Evolutionary conservation across 371 early-diverging fungal genomes (phyloP).

Genomic region (Mucor piriformis): DNA sequence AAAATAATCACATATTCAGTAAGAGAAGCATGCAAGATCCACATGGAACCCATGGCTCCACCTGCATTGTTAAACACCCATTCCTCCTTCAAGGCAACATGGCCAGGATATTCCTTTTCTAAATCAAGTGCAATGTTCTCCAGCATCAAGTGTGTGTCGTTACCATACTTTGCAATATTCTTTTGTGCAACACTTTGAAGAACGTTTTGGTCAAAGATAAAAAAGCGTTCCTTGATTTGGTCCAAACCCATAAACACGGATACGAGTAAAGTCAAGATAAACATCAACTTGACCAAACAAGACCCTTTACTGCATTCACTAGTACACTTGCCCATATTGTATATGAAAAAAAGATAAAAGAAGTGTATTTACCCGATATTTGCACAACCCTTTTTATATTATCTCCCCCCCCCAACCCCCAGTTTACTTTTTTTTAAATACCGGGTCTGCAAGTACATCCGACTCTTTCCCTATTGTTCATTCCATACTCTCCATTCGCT

Average conservation of each 20-base stretch:
- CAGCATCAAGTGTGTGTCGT: conserved; percentile 41
- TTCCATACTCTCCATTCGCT: too few relatives aligned
- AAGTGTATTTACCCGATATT: neutral
- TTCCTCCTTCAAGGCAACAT: conserved; percentile 47
- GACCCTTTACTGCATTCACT: neutral
- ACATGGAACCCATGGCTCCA: conserved; percentile 65
- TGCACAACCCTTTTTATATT: too few relatives aligned
- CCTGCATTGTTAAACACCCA: conserved; percentile 63
- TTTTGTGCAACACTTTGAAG: conserved; percentile 47
- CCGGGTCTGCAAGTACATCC: neutral
- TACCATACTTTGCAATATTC: conserved; percentile 44
- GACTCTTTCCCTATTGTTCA: too few relatives aligned
- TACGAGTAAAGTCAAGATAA: conserved; percentile 26
- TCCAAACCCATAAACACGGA: conserved; percentile 45
- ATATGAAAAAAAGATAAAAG: conserved; percentile 1
- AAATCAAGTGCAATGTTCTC: conserved; percentile 41
- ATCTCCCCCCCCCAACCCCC: too few relatives aligned
- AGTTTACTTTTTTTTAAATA: too few relatives aligned
- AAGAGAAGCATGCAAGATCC: conserved; percentile 54
- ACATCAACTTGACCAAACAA: conserved; percentile 27
- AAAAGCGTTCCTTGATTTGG: conserved; percentile 40
- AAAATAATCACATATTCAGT: conserved; percentile 61
- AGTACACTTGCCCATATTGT: neutral
- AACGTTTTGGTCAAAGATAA: conserved; percentile 48
- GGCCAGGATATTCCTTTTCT: conserved; percentile 48